Evolutionary conservation across 108 stramenopile genomes (phyloP).

Genomic region (Aureococcus anophagefferens): DNA sequence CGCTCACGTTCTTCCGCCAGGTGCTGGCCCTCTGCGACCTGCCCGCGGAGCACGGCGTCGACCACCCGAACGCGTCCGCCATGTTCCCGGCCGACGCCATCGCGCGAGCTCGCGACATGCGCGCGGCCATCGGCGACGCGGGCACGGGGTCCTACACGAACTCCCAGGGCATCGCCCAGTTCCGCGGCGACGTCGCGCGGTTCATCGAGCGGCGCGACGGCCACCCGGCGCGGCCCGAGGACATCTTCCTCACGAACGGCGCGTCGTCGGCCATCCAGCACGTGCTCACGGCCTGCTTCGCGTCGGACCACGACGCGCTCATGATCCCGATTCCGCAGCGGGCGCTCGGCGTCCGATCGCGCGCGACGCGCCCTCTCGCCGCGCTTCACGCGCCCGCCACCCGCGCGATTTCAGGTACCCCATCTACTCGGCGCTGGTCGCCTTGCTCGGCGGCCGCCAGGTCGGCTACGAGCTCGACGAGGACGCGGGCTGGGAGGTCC

Average conservation of each 20-base stretch:
- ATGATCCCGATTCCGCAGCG: no score
- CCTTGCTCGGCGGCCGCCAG: constrained; percentile 62
- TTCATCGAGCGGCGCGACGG: constrained; percentile 74
- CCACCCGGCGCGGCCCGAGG: constrained; percentile 29
- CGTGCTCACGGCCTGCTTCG: no score
- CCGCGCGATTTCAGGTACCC: no score
- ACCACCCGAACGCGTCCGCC: no score
- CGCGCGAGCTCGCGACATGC: constrained; percentile 58
- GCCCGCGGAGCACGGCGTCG: no score
- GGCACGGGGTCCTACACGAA: constrained; percentile 68
- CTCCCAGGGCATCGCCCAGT: constrained; percentile 61
- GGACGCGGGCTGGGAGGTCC: constrained; percentile 61
- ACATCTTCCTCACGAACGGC: constrained; percentile 85
- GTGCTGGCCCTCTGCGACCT: constrained; percentile 54
- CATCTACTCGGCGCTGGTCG: constrained; percentile 75
- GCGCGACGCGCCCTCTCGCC: constrained; percentile 53
- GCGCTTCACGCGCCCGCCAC: constrained; percentile 87
- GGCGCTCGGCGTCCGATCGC: no score
- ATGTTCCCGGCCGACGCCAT: constrained; percentile 49
- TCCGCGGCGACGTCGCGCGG: constrained; percentile 68
- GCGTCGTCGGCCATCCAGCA: constrained; percentile 69
- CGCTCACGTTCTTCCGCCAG: constrained; percentile 69
- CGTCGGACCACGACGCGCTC: no score
- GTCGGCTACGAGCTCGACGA: constrained; percentile 80
- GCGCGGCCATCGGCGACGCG: no score